Conservation (phyloP, 371 early-diverging fungal genomes). For the Mortierella sp. region DNA sequence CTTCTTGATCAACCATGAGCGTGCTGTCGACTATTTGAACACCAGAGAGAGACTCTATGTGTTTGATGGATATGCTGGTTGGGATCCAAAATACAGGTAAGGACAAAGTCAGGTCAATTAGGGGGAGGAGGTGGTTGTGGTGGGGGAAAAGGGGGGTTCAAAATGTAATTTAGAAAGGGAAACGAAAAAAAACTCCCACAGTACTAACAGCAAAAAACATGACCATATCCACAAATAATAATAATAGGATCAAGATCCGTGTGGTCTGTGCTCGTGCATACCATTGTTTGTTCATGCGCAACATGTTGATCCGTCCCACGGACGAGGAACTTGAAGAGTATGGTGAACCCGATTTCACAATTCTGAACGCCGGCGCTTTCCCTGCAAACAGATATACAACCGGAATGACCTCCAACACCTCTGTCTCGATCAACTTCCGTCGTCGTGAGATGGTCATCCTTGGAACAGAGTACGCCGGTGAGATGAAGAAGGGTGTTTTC, state of each 20-base stretch:
- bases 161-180: not conserved
- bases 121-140: too few relatives aligned
- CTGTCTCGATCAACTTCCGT: conserved; percentile 92
- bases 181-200: not conserved
- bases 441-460: conserved; percentile 88
- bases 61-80: conserved; percentile 94
- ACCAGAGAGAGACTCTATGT: conserved; percentile 94
- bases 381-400: conserved; percentile 96
- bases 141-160: not conserved
- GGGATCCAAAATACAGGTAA: conserved; percentile 95
- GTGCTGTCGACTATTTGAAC: conserved; percentile 96
- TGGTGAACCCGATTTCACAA: conserved; percentile 96
- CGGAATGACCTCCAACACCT: conserved; percentile 96
- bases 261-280: conserved; percentile 96
- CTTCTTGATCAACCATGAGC: conserved; percentile 95
- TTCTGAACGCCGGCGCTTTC: conserved; percentile 96
- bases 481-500: conserved; percentile 99
- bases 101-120: not conserved
- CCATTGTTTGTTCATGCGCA: conserved; percentile 96
- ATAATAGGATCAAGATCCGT: conserved; percentile 86
- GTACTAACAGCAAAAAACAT: conserved; percentile 3
- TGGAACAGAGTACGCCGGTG: conserved; percentile 98
- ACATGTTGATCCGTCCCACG: conserved; percentile 97
- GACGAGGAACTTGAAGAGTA: conserved; percentile 89
- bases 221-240: not conserved